phyloP scores from a whole-genome alignment of 2,329 filamentous ascomycete species.

The Claviceps humidiphila region DNA sequence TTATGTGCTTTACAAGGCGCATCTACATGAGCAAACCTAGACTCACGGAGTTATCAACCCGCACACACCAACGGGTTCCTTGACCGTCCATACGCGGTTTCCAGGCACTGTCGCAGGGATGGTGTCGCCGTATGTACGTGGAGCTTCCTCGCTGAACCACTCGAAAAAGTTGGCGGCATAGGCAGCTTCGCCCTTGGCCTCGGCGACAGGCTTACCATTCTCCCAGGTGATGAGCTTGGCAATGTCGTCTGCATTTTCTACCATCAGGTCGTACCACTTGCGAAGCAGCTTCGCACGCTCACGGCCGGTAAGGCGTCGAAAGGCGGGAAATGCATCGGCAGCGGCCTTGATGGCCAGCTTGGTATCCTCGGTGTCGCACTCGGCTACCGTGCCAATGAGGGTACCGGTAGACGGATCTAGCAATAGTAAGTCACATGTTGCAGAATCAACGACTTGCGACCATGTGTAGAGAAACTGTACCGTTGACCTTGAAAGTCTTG shows the following conservation, averaged over 20 bases:
- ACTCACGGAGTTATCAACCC: conserved; percentile 61
- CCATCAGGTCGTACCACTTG: conserved; percentile 70
- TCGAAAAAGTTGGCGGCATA: conserved; percentile 67
- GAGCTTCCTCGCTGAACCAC: conserved; percentile 73
- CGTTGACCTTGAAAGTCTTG: conserved; percentile 79
- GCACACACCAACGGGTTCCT: conserved; percentile 74
- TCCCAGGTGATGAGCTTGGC: conserved; percentile 78
- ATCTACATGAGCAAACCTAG: too few relatives aligned
- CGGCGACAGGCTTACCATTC: conserved; percentile 72
- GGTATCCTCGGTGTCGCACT: conserved; percentile 68
- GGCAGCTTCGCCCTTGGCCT: conserved; percentile 57
- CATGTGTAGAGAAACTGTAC: conserved; percentile 25
- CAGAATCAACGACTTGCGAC: not conserved
- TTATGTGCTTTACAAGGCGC: not conserved
- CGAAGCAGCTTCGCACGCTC: conserved; percentile 62
- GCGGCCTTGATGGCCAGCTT: conserved; percentile 76
- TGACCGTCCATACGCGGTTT: conserved; percentile 65
- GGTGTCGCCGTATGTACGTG: conserved; percentile 58
- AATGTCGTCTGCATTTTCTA: conserved; percentile 67
- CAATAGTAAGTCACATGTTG: not conserved
- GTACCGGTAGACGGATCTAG: conserved; percentile 68
- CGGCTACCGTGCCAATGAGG: conserved; percentile 70
- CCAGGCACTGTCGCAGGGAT: conserved; percentile 57
- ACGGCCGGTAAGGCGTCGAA: conserved; percentile 58
- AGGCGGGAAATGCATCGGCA: conserved; percentile 56